phyloP scores from a whole-genome alignment of 1,139 yeast species.

The Yamadazyma sp. region DNA sequence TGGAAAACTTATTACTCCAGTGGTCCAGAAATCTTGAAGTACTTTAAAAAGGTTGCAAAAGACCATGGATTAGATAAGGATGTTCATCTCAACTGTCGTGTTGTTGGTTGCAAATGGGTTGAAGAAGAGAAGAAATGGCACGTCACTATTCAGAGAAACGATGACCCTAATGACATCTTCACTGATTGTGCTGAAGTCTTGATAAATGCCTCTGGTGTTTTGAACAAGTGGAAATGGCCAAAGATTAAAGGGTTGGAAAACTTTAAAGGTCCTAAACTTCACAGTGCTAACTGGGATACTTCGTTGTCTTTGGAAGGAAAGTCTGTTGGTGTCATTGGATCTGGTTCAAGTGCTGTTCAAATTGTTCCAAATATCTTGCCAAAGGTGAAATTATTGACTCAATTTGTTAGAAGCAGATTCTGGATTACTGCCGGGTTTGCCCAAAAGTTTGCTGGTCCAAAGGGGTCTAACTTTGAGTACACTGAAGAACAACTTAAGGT shows the following conservation, averaged over 20 bases:
- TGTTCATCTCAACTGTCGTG: constrained; percentile 4
- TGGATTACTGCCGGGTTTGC: constrained; percentile 5
- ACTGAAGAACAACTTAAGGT: constrained; percentile 1
- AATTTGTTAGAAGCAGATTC: constrained; percentile 4
- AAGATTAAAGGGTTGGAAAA: constrained; percentile 2
- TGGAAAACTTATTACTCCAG: constrained; percentile 3
- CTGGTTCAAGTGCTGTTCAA: constrained; percentile 4
- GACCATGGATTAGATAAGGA: constrained; percentile 4
- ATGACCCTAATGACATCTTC: constrained; percentile 2
- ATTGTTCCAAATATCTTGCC: constrained; percentile 4
- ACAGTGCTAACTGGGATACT: constrained; percentile 4
- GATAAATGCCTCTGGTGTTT: constrained; percentile 3
- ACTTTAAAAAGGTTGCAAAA: constrained; percentile 3
- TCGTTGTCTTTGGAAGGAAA: constrained; percentile 2
- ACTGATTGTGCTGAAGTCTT: constrained; percentile 1
- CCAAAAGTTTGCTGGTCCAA: constrained; percentile 4
- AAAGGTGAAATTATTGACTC: constrained; percentile 3
- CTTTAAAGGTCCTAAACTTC: constrained; percentile 3
- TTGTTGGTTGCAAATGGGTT: constrained; percentile 1
- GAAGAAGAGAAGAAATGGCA: constrained; percentile 3
- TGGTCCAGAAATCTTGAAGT: constrained; percentile 2
- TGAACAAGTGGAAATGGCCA: constrained; percentile 5
- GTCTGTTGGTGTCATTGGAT: constrained; percentile 1
- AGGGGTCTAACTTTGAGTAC: constrained; percentile 1
- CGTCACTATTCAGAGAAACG: constrained; percentile 3